Conservation (phyloP, 1,284 basidiomycete genomes). For the Pascua sp. region DNA sequence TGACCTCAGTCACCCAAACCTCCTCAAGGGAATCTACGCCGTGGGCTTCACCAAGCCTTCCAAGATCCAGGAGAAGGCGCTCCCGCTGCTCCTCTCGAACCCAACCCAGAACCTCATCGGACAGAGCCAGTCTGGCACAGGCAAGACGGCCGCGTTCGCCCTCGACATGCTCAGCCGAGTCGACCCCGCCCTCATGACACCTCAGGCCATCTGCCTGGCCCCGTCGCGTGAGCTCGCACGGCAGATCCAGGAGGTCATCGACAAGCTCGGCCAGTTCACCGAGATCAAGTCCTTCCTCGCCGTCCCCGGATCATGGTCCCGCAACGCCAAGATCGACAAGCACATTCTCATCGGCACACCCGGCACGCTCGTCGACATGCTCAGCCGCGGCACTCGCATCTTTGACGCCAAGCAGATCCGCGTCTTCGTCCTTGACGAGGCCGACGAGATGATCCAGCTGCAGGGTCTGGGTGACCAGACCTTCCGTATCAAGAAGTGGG, state of each 20-base stretch:
- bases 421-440: conserved; percentile 96
- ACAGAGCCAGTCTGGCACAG: conserved; percentile 98
- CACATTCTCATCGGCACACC: conserved; percentile 96
- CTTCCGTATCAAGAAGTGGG: conserved; percentile 87
- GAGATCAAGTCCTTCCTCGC: conserved; percentile 88
- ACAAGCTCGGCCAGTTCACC: conserved; percentile 93
- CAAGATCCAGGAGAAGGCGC: conserved; percentile 96
- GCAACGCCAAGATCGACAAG: conserved; percentile 61
- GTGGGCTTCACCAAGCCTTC: conserved; percentile 98
- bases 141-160: conserved; percentile 98
- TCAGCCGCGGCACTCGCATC: conserved; percentile 49
- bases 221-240: conserved; percentile 95
- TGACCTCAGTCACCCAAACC: conserved; percentile 68
- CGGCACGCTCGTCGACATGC: conserved; percentile 87
- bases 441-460: conserved; percentile 97
- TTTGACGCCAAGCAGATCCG: conserved; percentile 73
- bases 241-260: conserved; percentile 94
- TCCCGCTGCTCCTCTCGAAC: conserved; percentile 84
- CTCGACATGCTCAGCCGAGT: conserved; percentile 95
- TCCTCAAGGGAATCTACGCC: conserved; percentile 93
- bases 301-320: conserved; percentile 70
- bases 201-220: conserved; percentile 90
- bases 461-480: conserved; percentile 97
- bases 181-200: conserved; percentile 75
- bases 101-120: conserved; percentile 99